A percentile compares a stretch with the other conserved stretches of the same genome.
phyloP scores from a whole-genome alignment of 441 rosid species.

The Arabidopsis hybrid region DNA sequence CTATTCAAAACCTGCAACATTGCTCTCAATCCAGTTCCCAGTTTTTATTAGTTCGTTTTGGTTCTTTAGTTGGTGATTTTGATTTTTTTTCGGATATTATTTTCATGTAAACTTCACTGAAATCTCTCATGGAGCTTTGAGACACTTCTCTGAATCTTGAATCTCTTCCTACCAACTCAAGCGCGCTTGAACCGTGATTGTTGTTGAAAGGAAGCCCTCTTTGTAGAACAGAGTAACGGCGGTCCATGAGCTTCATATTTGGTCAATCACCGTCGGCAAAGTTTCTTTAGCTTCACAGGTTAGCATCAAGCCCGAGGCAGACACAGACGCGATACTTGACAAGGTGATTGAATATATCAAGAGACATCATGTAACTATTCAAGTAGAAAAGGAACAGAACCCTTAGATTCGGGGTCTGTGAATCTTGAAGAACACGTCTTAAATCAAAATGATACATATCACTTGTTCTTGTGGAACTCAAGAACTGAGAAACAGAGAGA shows the following conservation, averaged over 20 bases:
- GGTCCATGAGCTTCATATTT: too few species aligned
- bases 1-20: too few species aligned
- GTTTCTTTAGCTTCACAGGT: slow-evolving; percentile 55
- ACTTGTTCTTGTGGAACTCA: slow-evolving; percentile 49
- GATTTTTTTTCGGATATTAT: too few species aligned
- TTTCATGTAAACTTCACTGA: slow-evolving; percentile 43
- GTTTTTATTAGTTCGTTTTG: too few species aligned
- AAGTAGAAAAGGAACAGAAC: slow-evolving; percentile 51
- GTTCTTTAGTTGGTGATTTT: too few species aligned
- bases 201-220: slow-evolving; percentile 54
- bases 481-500: slow-evolving; percentile 54
- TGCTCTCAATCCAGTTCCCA: too few species aligned
- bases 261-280: slow-evolving; percentile 62
- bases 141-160: slow-evolving; percentile 48
- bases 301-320: slow-evolving; percentile 56
- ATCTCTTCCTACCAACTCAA: slow-evolving; percentile 42
- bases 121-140: slow-evolving; percentile 42
- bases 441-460: neutral
- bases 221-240: slow-evolving; percentile 39
- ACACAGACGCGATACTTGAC: slow-evolving; percentile 62
- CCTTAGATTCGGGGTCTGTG: neutral
- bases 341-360: slow-evolving; percentile 60
- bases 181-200: slow-evolving; percentile 47
- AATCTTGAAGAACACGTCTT: neutral
- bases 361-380: slow-evolving; percentile 71